These are phyloP conservation scores for Zygosaccharomyces lentus DNA, from an alignment of 805 yeast genomes.

Conservation along the genomic window DNA sequence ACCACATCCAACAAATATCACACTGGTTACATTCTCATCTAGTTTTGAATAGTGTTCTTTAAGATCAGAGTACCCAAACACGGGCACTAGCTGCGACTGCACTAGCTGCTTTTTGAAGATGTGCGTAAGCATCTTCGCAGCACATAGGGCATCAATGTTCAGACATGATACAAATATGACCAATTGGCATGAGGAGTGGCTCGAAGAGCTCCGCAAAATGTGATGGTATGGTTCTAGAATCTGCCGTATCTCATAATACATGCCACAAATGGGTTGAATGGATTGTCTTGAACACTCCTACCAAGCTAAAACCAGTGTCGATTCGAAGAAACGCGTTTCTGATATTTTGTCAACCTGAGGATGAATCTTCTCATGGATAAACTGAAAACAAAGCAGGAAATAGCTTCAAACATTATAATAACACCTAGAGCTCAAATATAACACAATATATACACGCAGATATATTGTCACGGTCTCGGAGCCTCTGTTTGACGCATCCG, in stretches of 20 bases:
- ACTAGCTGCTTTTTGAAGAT: slow-evolving; percentile 76
- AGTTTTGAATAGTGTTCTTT: slow-evolving; percentile 55
- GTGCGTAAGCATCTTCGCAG: slow-evolving; percentile 68
- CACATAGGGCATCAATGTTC: slow-evolving; percentile 87
- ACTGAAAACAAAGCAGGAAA: not conserved
- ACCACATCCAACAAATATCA: slow-evolving; percentile 87
- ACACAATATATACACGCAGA: no score
- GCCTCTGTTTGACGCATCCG: no score
- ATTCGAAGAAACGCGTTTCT: slow-evolving; percentile 3
- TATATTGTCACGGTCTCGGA: no score
- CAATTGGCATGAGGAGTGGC: slow-evolving; percentile 89
- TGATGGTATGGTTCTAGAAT: slow-evolving; percentile 64
- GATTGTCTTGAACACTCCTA: not conserved
- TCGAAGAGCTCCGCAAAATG: slow-evolving; percentile 65
- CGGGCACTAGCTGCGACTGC: slow-evolving; percentile 85
- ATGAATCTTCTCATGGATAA: not conserved
- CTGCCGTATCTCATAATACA: slow-evolving; percentile 73
- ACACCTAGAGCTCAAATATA: no score
- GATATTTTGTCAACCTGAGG: not conserved
- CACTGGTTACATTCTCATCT: slow-evolving; percentile 71
- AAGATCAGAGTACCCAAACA: slow-evolving; percentile 84
- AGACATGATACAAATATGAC: slow-evolving; percentile 86
- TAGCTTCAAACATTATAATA: no score
- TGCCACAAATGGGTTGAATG: slow-evolving; percentile 25
- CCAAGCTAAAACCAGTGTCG: not conserved